A percentile compares a stretch with the other conserved stretches of the same genome.
phyloP scores from a whole-genome alignment of 2,329 filamentous ascomycete genomes.

The Aurifilum marmelostoma region DNA sequence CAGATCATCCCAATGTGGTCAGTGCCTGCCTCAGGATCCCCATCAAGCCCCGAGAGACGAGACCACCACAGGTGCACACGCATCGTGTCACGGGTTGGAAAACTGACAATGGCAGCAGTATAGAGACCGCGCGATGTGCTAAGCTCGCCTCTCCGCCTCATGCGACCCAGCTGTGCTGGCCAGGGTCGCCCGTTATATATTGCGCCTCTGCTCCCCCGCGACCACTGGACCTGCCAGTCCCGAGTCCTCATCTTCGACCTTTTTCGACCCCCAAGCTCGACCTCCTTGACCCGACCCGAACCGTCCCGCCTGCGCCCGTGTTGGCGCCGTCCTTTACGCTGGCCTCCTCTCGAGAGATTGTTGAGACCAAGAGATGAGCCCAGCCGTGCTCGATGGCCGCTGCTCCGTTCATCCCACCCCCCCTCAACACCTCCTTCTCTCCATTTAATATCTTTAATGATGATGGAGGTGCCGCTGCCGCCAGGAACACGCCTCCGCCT shows the following conservation, averaged over 20 bases:
- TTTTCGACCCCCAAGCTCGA: constrained; percentile 23
- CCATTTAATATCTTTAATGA: constrained; percentile 60
- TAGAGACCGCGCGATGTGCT: constrained; percentile 40
- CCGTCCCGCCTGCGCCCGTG: constrained; percentile 5
- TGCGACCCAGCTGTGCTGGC: constrained; percentile 43
- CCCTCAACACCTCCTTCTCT: constrained; percentile 47
- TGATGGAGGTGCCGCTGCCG: constrained; percentile 36
- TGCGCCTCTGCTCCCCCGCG: constrained; percentile 16
- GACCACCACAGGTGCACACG: neutral
- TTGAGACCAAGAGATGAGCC: constrained; percentile 39
- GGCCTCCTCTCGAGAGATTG: constrained; percentile 28
- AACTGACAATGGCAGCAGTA: constrained; percentile 26
- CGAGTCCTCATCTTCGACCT: too few species aligned
- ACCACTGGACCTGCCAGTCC: neutral
- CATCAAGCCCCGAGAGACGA: neutral
- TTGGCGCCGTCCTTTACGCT: constrained; percentile 25
- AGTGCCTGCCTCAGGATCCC: constrained; percentile 24
- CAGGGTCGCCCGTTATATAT: constrained; percentile 34
- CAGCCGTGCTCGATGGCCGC: constrained; percentile 54
- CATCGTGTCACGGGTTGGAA: neutral
- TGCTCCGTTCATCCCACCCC: constrained; percentile 50
- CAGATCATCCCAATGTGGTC: constrained; percentile 25
- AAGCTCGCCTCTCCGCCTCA: constrained; percentile 33
- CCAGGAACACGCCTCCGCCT: constrained; percentile 30
- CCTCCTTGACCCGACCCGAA: constrained; percentile 9